phyloP scores from a whole-genome alignment of 371 early-diverging fungal genomes.

The Apophysomyces ossiformis region DNA sequence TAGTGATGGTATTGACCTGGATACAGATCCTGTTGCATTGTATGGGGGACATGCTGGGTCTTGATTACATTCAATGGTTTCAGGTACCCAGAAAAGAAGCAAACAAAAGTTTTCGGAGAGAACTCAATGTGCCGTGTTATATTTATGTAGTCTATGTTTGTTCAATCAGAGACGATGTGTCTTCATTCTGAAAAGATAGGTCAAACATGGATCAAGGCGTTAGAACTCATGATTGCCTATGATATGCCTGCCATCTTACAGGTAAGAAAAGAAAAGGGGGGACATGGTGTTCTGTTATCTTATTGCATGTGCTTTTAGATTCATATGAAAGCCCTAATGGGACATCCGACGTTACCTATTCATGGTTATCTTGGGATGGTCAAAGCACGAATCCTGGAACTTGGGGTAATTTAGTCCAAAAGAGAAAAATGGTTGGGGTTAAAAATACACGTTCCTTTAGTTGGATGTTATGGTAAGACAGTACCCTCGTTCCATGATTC shows the following conservation, averaged over 20 bases:
- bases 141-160: conserved; percentile 17
- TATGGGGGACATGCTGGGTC: conserved; percentile 16
- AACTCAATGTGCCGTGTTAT: background rate
- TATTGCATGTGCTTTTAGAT: background rate
- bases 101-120: background rate
- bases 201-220: conserved; percentile 12
- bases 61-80: conserved; percentile 28
- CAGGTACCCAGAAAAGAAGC: conserved; percentile 10
- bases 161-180: conserved; percentile 13
- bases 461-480: conserved; percentile 20
- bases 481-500: conserved; percentile 15
- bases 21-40: conserved; percentile 25
- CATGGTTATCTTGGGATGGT: conserved; percentile 12
- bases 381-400: conserved; percentile 24
- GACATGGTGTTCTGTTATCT: too few relatives aligned
- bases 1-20: conserved; percentile 13
- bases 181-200: conserved; percentile 15
- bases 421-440: background rate
- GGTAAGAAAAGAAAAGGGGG: conserved; percentile 7
- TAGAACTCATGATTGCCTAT: conserved; percentile 20
- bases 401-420: conserved; percentile 24
- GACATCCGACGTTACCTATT: background rate
- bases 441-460: conserved; percentile 3
- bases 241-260: conserved; percentile 33
- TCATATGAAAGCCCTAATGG: background rate